Evolutionary conservation across 176 grass and related monocot genomes (phyloP), one percentile per base, ranked within the genome.

Genomic region (Coix lacrymajobi): DNA sequence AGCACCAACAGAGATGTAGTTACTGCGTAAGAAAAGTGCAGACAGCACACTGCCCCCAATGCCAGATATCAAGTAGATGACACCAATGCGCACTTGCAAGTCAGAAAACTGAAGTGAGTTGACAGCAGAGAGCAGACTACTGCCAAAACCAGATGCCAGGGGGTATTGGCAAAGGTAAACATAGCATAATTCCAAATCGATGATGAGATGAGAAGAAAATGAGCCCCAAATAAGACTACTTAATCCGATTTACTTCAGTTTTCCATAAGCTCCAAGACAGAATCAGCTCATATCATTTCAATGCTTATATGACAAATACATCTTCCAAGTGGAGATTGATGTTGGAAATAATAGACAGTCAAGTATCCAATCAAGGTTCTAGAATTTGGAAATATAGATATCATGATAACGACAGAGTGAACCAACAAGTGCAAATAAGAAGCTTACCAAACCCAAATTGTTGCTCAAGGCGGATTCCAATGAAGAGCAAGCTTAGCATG

Each of bases 371-470:
- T 24, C 48, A 13, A 76, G 73, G 63, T 70, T 20, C 5, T 58
- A 28, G 29, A 82, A 49, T 25, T 7, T 0, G 58, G 13, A 80
- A 74, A 52, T 14, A 56, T 54, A 34, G 8, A 17, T 34, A 71
- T 72, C 16, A 3, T 20, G 8, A 13, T 45, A 19, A 25, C 40
- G 30, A 4, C 5, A 82, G 66, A 70, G 43, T 72, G 57, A 8
- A 68, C n/a, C 10, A 73, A 20, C 60, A 8, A 78, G 68, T 33
- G 44, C 36, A 76, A 46, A 15, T 43, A 72, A 14, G 31, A 80
- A 83, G 65, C 84, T 93, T 89, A 98, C 96, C 88, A 56, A 90
- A 95, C 15, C 96, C 96, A 86, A 98, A 98, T 83, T 98, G 96
- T 71, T 95, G 92, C 81, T 95, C 96, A 44, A 98, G 86, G 32